Base-by-base conservation (phyloP, 1,139 yeast species). In the Blastobotrys aristatus region DNA sequence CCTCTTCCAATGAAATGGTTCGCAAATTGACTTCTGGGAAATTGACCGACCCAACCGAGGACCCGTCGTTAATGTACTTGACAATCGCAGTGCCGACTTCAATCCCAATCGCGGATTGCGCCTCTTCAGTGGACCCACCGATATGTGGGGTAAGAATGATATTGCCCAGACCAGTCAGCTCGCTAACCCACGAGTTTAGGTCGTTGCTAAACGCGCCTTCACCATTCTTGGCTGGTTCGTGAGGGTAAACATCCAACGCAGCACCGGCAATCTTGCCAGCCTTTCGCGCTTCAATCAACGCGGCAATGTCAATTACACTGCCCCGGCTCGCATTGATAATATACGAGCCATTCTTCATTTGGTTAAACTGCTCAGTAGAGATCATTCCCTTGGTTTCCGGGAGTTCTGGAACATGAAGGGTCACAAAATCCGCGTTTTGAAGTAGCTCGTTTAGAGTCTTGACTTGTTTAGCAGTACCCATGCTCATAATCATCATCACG, bases 61-160 rank as follows among this genome's bases (percentile, higher is more conserved):
- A 76, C 73, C 98, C 98, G 74, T 92, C 98, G 70, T 90, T 92
- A 67, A 92, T 84, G 73, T 89, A 94, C 68, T 87, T 88, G 57
- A 90, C 76, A 64, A 92, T 76, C 29, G 96, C 80, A 43, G 85
- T 75, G 50, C 84, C 89, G 52, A 92, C 99, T 73, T 92, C 99
- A 53, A 90, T 75, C 71, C 99, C 98, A 66, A 92, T 92, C 44
- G 97, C 96, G 52, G 89, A 80, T 76, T 92, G 99, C 30, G 98
- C 98, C 74, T 92, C 99, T 71, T 92, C 97, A 43, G 99, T 92
- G 44, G 97, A 89, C 56, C 98, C 98, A 72, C 99, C 99, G 61
- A 92, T 92, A 66, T 92, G 99, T 33, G 99, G 99, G 49, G 97
- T 84, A 64, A 92, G 76, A 55, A 94, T 89, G 50, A 92, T 83